Conservation (phyloP, 768 basidiomycete genomes). For the Kwoniella europaea region DNA sequence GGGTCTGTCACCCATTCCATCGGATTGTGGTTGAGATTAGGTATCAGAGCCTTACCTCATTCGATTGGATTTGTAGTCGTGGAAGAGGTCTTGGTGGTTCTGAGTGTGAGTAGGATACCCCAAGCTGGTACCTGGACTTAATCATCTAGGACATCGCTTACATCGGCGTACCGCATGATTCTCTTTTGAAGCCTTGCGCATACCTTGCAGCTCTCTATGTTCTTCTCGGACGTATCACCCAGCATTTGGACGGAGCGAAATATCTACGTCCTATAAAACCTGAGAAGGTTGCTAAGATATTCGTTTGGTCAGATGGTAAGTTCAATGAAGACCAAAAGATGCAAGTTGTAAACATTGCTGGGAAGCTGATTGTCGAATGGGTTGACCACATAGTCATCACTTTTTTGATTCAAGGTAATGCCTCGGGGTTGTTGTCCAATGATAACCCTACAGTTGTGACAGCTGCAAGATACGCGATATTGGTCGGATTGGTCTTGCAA, state of each 20-base stretch:
- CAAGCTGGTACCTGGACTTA: too few species aligned
- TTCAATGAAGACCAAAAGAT: background rate
- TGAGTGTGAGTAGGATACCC: constrained; percentile 37
- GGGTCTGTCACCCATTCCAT: constrained; percentile 50
- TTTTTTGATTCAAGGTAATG: constrained; percentile 56
- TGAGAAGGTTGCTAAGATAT: constrained; percentile 40
- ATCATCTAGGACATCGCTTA: too few species aligned
- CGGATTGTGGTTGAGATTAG: constrained; percentile 47
- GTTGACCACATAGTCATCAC: constrained; percentile 39
- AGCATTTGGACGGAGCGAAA: constrained; percentile 42
- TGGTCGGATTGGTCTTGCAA: constrained; percentile 54
- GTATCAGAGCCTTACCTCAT: constrained; percentile 45
- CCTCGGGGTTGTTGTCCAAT: constrained; percentile 49
- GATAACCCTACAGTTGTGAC: constrained; percentile 30
- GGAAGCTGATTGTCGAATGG: too few species aligned
- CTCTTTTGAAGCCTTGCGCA: constrained; percentile 46
- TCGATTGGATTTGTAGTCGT: constrained; percentile 43
- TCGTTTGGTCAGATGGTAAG: constrained; percentile 51
- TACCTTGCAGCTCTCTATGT: constrained; percentile 56
- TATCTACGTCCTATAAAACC: constrained; percentile 51
- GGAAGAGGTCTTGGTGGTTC: constrained; percentile 49
- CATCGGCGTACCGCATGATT: too few species aligned
- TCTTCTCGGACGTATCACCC: constrained; percentile 49
- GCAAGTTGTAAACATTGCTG: too few species aligned
- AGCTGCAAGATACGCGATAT: constrained; percentile 48